Conservation (phyloP, 108 stramenopile genomes). For the Nitzschia palea region DNA sequence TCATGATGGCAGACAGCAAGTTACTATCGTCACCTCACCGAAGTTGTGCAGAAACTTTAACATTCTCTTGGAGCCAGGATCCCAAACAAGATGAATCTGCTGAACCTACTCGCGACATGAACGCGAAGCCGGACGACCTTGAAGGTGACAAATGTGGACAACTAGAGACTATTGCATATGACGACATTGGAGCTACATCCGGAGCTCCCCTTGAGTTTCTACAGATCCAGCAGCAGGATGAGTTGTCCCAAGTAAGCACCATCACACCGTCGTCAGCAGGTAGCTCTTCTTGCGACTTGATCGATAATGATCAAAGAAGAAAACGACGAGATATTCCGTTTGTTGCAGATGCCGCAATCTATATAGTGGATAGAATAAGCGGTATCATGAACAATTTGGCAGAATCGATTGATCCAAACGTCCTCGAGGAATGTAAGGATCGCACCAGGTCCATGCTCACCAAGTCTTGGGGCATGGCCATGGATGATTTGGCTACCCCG, state of each 20-base stretch:
- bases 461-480: not conserved
- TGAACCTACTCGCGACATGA: no score
- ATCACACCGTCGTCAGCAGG: not conserved
- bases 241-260: not conserved
- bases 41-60: no score
- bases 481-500: not conserved
- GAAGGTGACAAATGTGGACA: no score
- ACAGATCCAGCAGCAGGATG: not conserved
- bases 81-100: no score
- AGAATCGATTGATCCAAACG: not conserved
- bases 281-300: not conserved
- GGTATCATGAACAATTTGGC: not conserved
- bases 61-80: no score
- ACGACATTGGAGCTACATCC: not conserved
- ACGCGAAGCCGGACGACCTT: not conserved
- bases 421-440: not conserved
- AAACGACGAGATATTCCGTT: not conserved
- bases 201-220: not conserved
- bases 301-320: not conserved
- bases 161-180: not conserved
- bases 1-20: no score
- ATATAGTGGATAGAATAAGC: not conserved
- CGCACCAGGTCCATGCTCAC: not conserved
- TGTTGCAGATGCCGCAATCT: not conserved
- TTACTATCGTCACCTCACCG: no score